These are phyloP conservation scores for Torulaspora pretoriensis DNA, from an alignment of 1,139 yeast genomes.

Conservation along the genomic window DNA sequence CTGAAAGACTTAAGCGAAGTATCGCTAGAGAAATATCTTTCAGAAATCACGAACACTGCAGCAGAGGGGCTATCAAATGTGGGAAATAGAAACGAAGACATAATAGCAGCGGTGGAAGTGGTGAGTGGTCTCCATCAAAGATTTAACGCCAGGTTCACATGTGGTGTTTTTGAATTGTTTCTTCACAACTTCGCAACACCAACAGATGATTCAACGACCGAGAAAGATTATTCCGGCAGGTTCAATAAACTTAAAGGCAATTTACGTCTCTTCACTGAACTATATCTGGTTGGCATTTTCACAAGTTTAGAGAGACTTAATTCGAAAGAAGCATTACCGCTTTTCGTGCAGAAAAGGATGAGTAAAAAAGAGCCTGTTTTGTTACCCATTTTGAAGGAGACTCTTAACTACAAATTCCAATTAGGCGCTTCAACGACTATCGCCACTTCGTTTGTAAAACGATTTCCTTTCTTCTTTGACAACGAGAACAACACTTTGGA, in stretches of 20 bases:
- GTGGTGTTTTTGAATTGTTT: constrained; percentile 47
- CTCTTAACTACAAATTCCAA: constrained; percentile 47
- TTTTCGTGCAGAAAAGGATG: constrained; percentile 37
- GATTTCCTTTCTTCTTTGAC: constrained; percentile 41
- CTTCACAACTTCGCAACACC: constrained; percentile 46
- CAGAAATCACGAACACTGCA: constrained; percentile 63
- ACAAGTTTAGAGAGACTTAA: constrained; percentile 40
- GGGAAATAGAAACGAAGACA: constrained; percentile 51
- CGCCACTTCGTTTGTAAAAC: constrained; percentile 50
- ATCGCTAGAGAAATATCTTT: constrained; percentile 69
- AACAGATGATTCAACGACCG: constrained; percentile 36
- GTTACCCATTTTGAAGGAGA: constrained; percentile 50
- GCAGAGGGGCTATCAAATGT: constrained; percentile 60
- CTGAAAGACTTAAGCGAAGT: constrained; percentile 59
- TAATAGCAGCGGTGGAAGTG: constrained; percentile 61
- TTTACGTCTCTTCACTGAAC: constrained; percentile 56
- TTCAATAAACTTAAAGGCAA: constrained; percentile 47
- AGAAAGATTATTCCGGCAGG: constrained; percentile 45
- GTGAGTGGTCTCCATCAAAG: constrained; percentile 76
- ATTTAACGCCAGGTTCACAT: constrained; percentile 53
- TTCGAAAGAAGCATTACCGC: constrained; percentile 40
- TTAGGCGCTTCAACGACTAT: constrained; percentile 47
- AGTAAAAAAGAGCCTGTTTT: constrained; percentile 42
- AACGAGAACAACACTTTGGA: constrained; percentile 27
- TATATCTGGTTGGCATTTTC: constrained; percentile 59